Percentiles rank a stretch among this genome's conserved stretches.
Conservation (phyloP, 148 eudicot genomes). For the Silene uniflora region DNA sequence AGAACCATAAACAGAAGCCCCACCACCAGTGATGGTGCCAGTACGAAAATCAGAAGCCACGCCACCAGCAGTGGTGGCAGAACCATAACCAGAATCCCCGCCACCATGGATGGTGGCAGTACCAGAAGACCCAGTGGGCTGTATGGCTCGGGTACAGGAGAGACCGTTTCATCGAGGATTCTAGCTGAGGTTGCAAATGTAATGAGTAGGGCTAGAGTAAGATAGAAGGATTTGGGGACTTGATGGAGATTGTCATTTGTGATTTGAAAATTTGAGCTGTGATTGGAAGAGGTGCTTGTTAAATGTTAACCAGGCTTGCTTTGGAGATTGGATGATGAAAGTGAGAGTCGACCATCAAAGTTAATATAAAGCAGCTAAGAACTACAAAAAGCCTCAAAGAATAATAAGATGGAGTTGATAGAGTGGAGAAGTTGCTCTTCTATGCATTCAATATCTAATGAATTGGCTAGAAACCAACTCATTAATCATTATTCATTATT, state of each 20-base stretch:
- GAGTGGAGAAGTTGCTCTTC: constrained; percentile 45
- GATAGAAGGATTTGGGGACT: constrained; percentile 30
- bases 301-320: not conserved
- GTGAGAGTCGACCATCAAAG: not conserved
- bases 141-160: constrained; percentile 29
- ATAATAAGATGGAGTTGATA: constrained; percentile 45
- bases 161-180: constrained; percentile 41
- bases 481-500: not conserved
- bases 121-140: constrained; percentile 14
- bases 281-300: not conserved
- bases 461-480: constrained; percentile 38
- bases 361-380: constrained; percentile 24
- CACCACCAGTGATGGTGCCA: not conserved
- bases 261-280: constrained; percentile 22
- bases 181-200: constrained; percentile 40
- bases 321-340: constrained; percentile 22
- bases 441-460: constrained; percentile 29
- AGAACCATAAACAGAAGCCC: not conserved
- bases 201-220: constrained; percentile 35
- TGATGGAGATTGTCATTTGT: constrained; percentile 24
- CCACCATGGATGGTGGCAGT: not conserved
- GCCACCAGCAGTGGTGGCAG: too few species aligned
- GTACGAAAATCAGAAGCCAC: not conserved
- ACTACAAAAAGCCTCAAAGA: not conserved
- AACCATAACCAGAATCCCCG: too few species aligned